A percentile compares a stretch with the other conserved stretches of the same genome.
Evolutionary conservation across 192 early-diverging fungal species (phyloP).

Genomic region (Backusella circina): DNA sequence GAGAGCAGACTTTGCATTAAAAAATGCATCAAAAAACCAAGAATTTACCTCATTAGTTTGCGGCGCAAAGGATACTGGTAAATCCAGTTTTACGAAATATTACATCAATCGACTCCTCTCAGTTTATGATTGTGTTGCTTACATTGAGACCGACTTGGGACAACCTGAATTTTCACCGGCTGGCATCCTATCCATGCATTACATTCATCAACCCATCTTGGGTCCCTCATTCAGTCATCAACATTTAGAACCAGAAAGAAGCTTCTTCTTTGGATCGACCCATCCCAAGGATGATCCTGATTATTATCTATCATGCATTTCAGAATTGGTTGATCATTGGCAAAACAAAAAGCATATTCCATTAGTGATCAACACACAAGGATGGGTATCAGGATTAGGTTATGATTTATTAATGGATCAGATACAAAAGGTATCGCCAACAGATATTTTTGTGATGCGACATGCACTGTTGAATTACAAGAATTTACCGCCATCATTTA

Average conservation of each 20-base stretch:
- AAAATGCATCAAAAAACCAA: conserved; percentile 15
- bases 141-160: conserved; percentile 90
- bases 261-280: conserved; percentile 72
- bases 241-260: conserved; percentile 53
- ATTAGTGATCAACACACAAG: conserved; percentile 93
- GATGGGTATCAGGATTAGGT: conserved; percentile 90
- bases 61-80: conserved; percentile 82
- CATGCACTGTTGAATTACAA: conserved; percentile 26
- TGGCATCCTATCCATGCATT: conserved; percentile 77
- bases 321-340: conserved; percentile 59
- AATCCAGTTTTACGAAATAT: conserved; percentile 83
- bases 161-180: conserved; percentile 85
- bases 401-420: conserved; percentile 76
- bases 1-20: conserved; percentile 5
- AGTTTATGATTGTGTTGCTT: conserved; percentile 71
- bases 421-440: conserved; percentile 57
- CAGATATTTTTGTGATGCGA: conserved; percentile 63
- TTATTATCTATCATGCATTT: conserved; percentile 69
- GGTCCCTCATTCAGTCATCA: conserved; percentile 84
- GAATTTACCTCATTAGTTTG: conserved; percentile 50
- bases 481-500: conserved; percentile 45
- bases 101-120: conserved; percentile 74
- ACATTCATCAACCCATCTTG: conserved; percentile 65
- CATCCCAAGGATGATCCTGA: conserved; percentile 81
- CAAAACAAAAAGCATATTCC: conserved; percentile 55